These are phyloP conservation scores for Handroanthus guayacan DNA, from an alignment of 257 asterid species.

Conservation along the genomic window DNA sequence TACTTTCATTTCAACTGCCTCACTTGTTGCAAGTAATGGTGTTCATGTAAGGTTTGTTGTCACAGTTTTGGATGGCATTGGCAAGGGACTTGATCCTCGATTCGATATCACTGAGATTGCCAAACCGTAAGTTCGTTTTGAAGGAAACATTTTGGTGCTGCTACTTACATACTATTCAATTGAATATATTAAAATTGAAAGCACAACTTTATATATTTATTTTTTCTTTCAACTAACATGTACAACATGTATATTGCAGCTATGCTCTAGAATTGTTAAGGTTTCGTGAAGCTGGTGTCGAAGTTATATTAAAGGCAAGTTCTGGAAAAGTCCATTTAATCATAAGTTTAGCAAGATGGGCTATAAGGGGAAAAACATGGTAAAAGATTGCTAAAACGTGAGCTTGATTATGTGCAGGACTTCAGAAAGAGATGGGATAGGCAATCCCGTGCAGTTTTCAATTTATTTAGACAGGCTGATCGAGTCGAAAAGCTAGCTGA, in stretches of 20 bases:
- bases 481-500: conserved; percentile 91
- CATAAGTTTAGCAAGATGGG: neutral
- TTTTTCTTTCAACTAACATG: conserved; percentile 29
- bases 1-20: neutral
- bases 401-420: conserved; percentile 61
- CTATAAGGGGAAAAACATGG: neutral
- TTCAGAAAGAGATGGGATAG: conserved; percentile 88
- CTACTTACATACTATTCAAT: conserved; percentile 3
- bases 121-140: conserved; percentile 74
- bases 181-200: neutral
- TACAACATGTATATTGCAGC: conserved; percentile 44
- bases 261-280: conserved; percentile 91
- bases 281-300: conserved; percentile 97
- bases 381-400: conserved; percentile 9
- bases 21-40: conserved; percentile 27
- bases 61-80: conserved; percentile 97
- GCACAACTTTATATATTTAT: neutral
- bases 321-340: neutral
- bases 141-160: neutral
- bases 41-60: conserved; percentile 35
- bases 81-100: conserved; percentile 98
- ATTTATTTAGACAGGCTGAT: conserved; percentile 97
- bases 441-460: conserved; percentile 87
- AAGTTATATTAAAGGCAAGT: conserved; percentile 81
- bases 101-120: conserved; percentile 98